Base-by-base conservation (phyloP, 257 asterid species). In the Petrea volubilis region DNA sequence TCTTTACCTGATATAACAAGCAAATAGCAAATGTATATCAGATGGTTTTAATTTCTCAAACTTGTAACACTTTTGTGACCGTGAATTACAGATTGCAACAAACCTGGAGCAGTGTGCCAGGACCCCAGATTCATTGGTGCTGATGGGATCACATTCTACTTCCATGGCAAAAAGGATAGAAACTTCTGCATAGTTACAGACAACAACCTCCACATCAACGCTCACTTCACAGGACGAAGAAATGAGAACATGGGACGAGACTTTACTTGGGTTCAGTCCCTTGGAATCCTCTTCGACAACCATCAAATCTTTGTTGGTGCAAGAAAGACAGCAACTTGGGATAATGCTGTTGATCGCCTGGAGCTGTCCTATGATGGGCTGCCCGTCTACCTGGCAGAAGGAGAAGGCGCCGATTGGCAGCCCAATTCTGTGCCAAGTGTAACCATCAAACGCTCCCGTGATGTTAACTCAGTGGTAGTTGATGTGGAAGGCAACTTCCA, bases 181-280 rank as follows among this genome's bases (percentile, higher is more conserved):
- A 86, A 86, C 65, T 88, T 93, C 79, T 93, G 97, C 83, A 55
- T 93, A 10, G 89, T 90, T 27, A 66, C 97, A 0, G 97, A 93
- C 64, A 68, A 86, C 33, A 86, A 87, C 70, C 84, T 87, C 20
- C 97, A 90, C 74, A 88, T 93, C 82, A 93, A 93, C 4, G 98
- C 96, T 4, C 98, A 88, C 70, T 90, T 88, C 83, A 90, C 90
- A 7, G 96, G 97, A 17, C 79, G 71, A 55, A 77, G 90, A 73
- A 93, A 90, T 36, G 49, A 58, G 33, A 79, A 87, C 67, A 86
- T 87, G 95, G 87, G 86, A 66, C 80, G 97, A 43, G 97, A 90
- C 87, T 92, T 90, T 56, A 92, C 95, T 23, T 92, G 98, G 98
- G 90, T 93, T 12, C 87, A 93, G 20, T 90, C 97, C n/a, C 91